Evolutionary conservation across 768 basidiomycete genomes (phyloP), one percentile per base, ranked within the genome.

Genomic region (Lactifluus hygrophoroides): DNA sequence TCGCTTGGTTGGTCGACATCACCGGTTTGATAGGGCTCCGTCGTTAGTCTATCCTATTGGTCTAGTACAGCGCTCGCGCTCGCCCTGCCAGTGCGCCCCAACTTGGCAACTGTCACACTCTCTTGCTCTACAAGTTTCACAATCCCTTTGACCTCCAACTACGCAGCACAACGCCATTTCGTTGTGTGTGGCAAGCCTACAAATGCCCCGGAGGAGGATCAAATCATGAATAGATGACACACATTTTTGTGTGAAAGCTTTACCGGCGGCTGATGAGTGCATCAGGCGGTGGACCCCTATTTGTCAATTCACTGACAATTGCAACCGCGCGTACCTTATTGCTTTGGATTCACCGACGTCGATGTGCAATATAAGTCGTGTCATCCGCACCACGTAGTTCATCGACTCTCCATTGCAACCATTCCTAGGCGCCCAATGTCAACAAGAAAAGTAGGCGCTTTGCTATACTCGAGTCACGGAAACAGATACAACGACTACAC

Each of bases 401-500:
- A 38, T 34, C 32, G 45, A 50, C 37, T 45, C 28, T 45, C n/a
- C 42, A 34, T 40, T 28, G 57, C 51, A 53, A 27, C 40, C 35
- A 19, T 28, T 11, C 19, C 32, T 19, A 45, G 27, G 49, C 59
- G 54, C 59, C 32, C 49, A 5, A 17, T 46, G 59, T 51, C 59
- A 60, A 51, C 30, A 21, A n/a, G 27, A 44, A 32, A 45, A 30
- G 30, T 55, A 56, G 30, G 54, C 59, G 59, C 59, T 44, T n/a
- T 25, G 16, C n/a, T 51, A 30, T 51, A 28, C 23, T 60, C 59
- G 59, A 60, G 59, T 60, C 59, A 60, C 42, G 5, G 28, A 56
- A 51, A 60, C 59, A 51, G 40, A 60, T 60, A 60, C 54, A 46
- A 50, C 47, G 53, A 60, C 35, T 60, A 60, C 59, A 60, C 37